A percentile compares a stretch with the other conserved stretches of the same genome.
Evolutionary conservation across 805 yeast genomes (phyloP).

Genomic region (Zygosaccharomyces rouxii): DNA sequence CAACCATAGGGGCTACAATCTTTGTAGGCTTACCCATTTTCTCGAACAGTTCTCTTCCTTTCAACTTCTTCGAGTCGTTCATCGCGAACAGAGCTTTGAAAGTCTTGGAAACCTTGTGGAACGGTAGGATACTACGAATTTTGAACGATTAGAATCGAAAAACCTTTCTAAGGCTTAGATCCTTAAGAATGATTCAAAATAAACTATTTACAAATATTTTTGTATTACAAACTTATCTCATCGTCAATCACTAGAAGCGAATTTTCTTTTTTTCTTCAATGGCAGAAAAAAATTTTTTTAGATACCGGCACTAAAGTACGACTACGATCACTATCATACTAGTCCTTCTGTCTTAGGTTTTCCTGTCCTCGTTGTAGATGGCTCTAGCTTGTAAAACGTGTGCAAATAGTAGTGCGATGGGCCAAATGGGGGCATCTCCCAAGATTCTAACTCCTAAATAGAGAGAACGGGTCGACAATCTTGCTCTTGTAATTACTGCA

Average conservation of each 20-base stretch:
- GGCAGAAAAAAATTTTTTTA: background rate
- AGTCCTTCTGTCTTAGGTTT: background rate
- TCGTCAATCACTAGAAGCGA: background rate
- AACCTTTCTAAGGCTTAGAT: background rate
- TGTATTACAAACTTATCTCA: too few relatives aligned
- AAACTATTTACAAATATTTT: background rate
- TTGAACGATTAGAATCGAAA: background rate
- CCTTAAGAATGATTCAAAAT: background rate
- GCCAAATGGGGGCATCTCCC: slow-evolving; percentile 88
- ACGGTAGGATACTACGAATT: slow-evolving; percentile 1
- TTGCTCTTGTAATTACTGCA: slow-evolving; percentile 45
- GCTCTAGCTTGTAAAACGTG: slow-evolving; percentile 71
- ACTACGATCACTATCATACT: background rate
- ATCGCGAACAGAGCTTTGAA: slow-evolving; percentile 4
- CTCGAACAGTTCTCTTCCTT: slow-evolving; percentile 68
- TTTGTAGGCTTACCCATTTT: slow-evolving; percentile 70
- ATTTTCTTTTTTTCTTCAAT: background rate
- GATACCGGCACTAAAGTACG: background rate
- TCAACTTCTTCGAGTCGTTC: slow-evolving; percentile 17
- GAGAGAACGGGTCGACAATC: slow-evolving; percentile 52
- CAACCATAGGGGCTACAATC: slow-evolving; percentile 98
- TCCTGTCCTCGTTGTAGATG: slow-evolving; percentile 29
- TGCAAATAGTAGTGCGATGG: slow-evolving; percentile 71
- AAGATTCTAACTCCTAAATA: slow-evolving; percentile 70
- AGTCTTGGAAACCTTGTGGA: slow-evolving; percentile 1